Base-by-base conservation (phyloP, 2,329 filamentous ascomycete genomes). In the Sporothrix brasiliensis region DNA sequence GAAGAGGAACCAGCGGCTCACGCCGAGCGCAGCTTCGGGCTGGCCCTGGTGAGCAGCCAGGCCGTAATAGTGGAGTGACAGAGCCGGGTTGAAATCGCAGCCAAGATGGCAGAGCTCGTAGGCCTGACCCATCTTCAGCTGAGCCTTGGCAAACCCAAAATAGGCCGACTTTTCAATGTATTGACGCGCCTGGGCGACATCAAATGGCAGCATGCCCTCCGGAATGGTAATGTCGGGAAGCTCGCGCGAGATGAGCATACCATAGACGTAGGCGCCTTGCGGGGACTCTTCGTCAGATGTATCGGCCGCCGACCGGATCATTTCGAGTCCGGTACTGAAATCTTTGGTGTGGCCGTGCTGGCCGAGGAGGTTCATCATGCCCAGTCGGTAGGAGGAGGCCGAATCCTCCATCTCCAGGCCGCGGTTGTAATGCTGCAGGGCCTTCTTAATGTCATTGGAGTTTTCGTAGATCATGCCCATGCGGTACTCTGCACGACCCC, bases 381-480 rank as follows among this genome's bases (percentile, higher is more conserved):
- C 95, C 75, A 99, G 83, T 72, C 95, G 89, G 81, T 94, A 88
- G 71, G 83, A 91, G 5, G 93, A 94, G 3, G 95, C 95, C 19
- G 95, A 97, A 81, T 99, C 95, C 30, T 90, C 89, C 75, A 90
- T 83, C 66, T 88, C 87, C 66, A 95, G 89, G 66, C 95, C 95
- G 63, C 88, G 87, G 74, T 93, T 89, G 80, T 98, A 99, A 79
- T 98, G 94, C 76, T 91, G 89, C 77, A 97, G 89, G 6, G 95
- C 95, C 79, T 97, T 97, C 73, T 90, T 86, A 72, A 93, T 90
- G 77, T 99, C 94, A 77, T 97, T 97, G 4, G 93, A 94, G 79
- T 92, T 93, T 81, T 99, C 95, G 78, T 94, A 98, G 70, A 97
- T 91, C 94, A 98, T 99, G 73, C 95, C 95, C 82, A 99, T 97